A percentile compares a stretch with the other conserved stretches of the same genome.
Evolutionary conservation across 441 rosid species (phyloP).

Genomic region (Viola pubescens): DNA sequence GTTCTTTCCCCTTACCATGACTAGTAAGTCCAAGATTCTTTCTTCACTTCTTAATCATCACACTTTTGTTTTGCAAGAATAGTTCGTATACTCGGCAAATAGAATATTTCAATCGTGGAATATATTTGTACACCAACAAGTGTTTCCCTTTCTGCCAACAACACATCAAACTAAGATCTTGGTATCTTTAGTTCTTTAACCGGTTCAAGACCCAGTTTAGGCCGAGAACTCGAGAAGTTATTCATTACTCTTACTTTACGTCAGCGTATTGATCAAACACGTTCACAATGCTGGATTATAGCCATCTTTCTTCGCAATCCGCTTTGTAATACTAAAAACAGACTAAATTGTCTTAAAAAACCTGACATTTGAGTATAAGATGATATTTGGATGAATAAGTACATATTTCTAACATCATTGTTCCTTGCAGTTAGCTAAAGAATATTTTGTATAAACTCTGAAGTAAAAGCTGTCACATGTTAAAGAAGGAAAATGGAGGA

Average conservation of each 20-base stretch:
- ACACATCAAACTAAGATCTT: background rate
- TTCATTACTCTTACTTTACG: too few relatives aligned
- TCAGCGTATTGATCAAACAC: background rate
- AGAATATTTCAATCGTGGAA: background rate
- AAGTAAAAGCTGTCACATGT: slow-evolving; percentile 3
- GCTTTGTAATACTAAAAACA: too few relatives aligned
- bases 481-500: background rate
- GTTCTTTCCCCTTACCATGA: background rate
- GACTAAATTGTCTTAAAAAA: background rate
- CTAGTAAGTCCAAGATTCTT: background rate
- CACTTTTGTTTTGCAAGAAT: background rate
- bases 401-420: background rate
- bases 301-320: too few relatives aligned
- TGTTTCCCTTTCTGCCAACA: background rate
- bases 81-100: background rate
- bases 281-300: background rate
- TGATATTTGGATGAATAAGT: background rate
- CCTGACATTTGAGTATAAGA: too few relatives aligned
- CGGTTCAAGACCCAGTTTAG: too few relatives aligned
- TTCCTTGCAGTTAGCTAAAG: background rate
- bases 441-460: slow-evolving; percentile 3
- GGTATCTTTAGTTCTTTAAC: background rate
- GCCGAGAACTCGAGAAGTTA: too few relatives aligned
- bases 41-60: background rate
- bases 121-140: background rate